Conservation (phyloP, 805 yeast species). For the Hanseniaspora guilliermondii region DNA sequence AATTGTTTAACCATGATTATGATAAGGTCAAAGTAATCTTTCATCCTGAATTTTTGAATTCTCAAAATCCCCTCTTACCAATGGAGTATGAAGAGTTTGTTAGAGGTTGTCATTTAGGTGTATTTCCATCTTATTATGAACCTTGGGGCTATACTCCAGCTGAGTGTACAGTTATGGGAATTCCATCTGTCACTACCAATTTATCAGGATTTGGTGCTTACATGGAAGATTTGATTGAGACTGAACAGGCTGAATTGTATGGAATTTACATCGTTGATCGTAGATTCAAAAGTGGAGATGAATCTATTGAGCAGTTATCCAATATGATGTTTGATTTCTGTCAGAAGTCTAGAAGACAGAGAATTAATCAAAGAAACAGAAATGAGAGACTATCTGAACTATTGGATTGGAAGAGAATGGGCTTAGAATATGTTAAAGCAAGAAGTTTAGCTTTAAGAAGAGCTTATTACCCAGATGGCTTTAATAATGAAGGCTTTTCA, state of each 20-base stretch:
- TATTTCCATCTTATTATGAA: conserved; percentile 95
- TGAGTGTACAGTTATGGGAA: conserved; percentile 98
- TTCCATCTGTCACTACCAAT: conserved; percentile 92
- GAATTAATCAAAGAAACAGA: conserved; percentile 94
- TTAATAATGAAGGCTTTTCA: conserved; percentile 28
- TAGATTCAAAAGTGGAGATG: conserved; percentile 82
- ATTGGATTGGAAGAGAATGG: conserved; percentile 97
- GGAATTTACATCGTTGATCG: conserved; percentile 96
- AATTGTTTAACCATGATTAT: conserved; percentile 74
- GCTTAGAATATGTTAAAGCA: conserved; percentile 89
- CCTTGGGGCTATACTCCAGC: conserved; percentile 99
- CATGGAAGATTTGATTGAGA: conserved; percentile 94
- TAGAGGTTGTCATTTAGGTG: conserved; percentile 95
- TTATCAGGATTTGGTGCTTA: conserved; percentile 95
- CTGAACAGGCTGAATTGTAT: conserved; percentile 65
- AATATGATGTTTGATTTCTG: conserved; percentile 84
- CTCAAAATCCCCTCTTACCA: conserved; percentile 86
- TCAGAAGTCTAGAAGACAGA: conserved; percentile 82
- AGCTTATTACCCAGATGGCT: conserved; percentile 75
- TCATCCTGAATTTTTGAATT: conserved; percentile 94
- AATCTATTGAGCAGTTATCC: conserved; percentile 78
- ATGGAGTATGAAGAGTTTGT: conserved; percentile 95
- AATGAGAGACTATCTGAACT: conserved; percentile 88
- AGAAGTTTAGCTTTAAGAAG: conserved; percentile 81
- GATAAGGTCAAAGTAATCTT: conserved; percentile 91